These are phyloP conservation scores for Ganoderma lingzhi DNA, from an alignment of 1,284 basidiomycete species.

Conservation along the genomic window DNA sequence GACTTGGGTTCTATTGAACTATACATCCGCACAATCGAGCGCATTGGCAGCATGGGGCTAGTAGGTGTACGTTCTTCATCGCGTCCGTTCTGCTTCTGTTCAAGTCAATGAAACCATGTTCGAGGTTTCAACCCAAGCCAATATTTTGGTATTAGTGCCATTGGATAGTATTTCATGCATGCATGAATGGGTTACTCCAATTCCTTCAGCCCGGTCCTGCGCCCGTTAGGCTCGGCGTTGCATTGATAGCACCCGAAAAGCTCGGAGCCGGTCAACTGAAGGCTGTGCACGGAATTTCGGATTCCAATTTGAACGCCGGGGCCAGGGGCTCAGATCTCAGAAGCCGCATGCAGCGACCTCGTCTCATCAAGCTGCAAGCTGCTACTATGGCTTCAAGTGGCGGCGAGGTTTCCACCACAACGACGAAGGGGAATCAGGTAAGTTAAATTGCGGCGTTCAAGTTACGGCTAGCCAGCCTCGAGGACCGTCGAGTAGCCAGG, in stretches of 20 bases:
- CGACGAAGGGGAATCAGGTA: neutral
- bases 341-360: neutral
- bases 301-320: neutral
- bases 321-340: neutral
- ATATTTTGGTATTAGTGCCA: too few relatives aligned
- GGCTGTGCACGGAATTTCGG: neutral
- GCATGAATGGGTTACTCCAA: too few relatives aligned
- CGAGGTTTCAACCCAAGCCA: too few relatives aligned
- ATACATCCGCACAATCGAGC: neutral
- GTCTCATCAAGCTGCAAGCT: neutral
- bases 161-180: too few relatives aligned
- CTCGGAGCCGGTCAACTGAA: neutral
- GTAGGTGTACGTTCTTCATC: too few relatives aligned
- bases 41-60: too few relatives aligned
- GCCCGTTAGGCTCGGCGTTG: neutral
- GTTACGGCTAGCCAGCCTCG: neutral
- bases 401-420: neutral
- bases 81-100: too few relatives aligned
- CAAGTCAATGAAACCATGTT: too few relatives aligned
- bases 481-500: neutral
- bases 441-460: neutral
- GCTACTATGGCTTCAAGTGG: neutral
- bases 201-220: too few relatives aligned
- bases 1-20: neutral
- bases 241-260: neutral